Conservation (phyloP, 2,329 filamentous ascomycete species). For the Aureobasidium sp. region DNA sequence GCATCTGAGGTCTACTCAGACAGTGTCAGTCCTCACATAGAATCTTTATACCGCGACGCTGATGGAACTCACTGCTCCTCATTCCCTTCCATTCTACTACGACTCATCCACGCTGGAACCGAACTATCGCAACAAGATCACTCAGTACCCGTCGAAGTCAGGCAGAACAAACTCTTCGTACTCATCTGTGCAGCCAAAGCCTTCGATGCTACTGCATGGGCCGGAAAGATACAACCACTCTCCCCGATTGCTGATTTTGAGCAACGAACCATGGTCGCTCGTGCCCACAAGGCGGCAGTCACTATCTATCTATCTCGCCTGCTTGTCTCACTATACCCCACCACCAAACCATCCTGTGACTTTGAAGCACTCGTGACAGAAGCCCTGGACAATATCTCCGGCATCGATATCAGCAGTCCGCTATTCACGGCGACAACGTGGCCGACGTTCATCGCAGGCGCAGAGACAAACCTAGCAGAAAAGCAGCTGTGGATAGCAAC, state of each 20-base stretch:
- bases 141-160: not conserved
- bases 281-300: not conserved
- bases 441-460: not conserved
- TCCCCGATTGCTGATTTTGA: not conserved
- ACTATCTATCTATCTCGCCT: not conserved
- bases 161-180: not conserved
- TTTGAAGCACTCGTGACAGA: not conserved
- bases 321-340: not conserved
- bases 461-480: not conserved
- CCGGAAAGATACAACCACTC: not conserved
- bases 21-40: no score
- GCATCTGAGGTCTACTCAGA: no score
- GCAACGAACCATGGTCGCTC: not conserved
- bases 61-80: not conserved
- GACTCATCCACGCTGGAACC: not conserved
- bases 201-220: not conserved
- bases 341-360: not conserved
- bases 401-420: not conserved
- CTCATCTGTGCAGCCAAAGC: not conserved
- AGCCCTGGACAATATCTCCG: not conserved
- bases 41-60: not conserved
- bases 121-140: not conserved
- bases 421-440: not conserved
- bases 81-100: not conserved
- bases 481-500: not conserved